These are phyloP conservation scores for Pestalotiopsis sp. DNA, from an alignment of 2,329 filamentous ascomycete species.

Conservation along the genomic window DNA sequence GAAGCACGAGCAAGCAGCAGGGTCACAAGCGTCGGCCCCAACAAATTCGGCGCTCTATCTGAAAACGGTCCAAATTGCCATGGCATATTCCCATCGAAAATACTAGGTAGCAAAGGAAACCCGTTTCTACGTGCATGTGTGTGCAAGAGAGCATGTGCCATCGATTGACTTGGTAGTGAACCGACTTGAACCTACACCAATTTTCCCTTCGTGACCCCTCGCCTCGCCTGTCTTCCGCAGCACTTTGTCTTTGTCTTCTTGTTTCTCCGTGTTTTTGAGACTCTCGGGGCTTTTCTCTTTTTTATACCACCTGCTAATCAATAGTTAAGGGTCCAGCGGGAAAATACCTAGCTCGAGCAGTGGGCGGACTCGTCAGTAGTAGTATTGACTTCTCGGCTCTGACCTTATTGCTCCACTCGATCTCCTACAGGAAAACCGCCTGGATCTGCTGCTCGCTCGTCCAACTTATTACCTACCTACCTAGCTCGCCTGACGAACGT, in stretches of 20 bases:
- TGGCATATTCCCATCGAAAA: neutral
- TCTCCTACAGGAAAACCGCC: no score
- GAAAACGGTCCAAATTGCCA: neutral
- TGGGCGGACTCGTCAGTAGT: neutral
- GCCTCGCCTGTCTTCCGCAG: no score
- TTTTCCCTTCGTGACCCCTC: no score
- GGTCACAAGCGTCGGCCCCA: constrained; percentile 11
- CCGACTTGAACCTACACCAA: no score
- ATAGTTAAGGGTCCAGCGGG: no score
- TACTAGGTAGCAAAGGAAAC: no score
- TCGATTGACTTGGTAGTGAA: no score
- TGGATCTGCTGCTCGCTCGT: neutral
- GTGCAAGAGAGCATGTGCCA: neutral
- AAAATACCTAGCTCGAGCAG: no score
- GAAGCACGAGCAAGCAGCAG: neutral
- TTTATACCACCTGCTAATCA: no score
- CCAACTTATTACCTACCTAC: neutral
- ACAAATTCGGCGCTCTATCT: constrained; percentile 6
- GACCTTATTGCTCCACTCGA: neutral
- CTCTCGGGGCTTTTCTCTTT: no score
- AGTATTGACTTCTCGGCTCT: neutral
- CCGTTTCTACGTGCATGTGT: neutral
- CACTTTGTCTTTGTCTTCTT: no score
- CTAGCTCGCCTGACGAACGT: neutral
- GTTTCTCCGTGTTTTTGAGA: no score